Evolutionary conservation across 2,329 filamentous ascomycete species (phyloP).

Genomic region (Tolypocladium ovalisporum): DNA sequence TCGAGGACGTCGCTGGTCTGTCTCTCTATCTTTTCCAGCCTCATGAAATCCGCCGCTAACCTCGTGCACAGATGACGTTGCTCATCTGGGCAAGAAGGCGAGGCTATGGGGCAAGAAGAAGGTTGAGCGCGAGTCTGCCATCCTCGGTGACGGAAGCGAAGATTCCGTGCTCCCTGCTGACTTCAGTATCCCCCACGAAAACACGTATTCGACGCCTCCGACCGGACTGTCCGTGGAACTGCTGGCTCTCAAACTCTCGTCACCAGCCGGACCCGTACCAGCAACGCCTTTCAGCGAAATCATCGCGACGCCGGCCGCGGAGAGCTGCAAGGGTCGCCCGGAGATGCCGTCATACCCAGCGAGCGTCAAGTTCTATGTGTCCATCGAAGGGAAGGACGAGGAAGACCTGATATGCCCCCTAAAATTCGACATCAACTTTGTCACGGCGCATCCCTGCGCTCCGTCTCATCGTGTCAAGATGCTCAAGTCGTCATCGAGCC

Average conservation of each 20-base stretch:
- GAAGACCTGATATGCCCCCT: conserved; percentile 35
- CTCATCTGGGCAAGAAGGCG: conserved; percentile 40
- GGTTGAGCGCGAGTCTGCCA: conserved; percentile 49
- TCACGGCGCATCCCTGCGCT: conserved; percentile 55
- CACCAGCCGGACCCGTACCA: conserved; percentile 30
- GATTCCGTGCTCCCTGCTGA: conserved; percentile 46
- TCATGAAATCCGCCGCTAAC: neutral
- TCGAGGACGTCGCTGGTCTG: conserved; percentile 36
- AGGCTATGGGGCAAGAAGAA: conserved; percentile 50
- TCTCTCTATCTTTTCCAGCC: neutral
- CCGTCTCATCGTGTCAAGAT: conserved; percentile 46
- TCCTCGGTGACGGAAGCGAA: conserved; percentile 46
- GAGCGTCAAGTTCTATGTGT: conserved; percentile 22
- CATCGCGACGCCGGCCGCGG: conserved; percentile 25
- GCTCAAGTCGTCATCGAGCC: conserved; percentile 47
- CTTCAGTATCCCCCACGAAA: conserved; percentile 51
- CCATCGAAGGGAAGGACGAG: conserved; percentile 26
- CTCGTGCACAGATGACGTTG: conserved; percentile 30
- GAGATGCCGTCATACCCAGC: conserved; percentile 24
- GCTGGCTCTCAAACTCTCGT: conserved; percentile 36
- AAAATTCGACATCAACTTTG: conserved; percentile 50
- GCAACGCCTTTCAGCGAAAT: conserved; percentile 32
- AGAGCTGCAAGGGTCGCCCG: conserved; percentile 19
- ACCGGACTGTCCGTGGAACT: conserved; percentile 38
- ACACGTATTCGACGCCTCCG: conserved; percentile 35